Evolutionary conservation across 1,139 yeast species (phyloP).

Genomic region (Sugiyamaella paludigena): DNA sequence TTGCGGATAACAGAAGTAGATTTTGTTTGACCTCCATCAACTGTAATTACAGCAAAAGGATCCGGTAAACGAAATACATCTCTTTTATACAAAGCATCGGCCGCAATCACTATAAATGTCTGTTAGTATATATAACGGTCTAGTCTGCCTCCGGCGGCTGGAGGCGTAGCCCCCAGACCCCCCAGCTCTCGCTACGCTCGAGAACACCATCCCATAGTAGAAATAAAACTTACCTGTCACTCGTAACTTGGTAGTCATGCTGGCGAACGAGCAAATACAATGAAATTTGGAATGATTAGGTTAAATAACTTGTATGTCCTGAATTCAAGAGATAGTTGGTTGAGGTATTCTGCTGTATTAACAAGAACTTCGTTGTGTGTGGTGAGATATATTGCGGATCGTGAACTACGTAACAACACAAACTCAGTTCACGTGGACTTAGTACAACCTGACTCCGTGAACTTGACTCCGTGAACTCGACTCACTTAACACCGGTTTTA

Average conservation of each 20-base stretch:
- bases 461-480: too few species aligned
- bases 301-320: not conserved
- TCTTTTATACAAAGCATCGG: constrained; percentile 91
- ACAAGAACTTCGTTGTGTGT: too few species aligned
- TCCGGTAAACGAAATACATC: constrained; percentile 92
- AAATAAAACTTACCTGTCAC: constrained; percentile 23
- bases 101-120: constrained; percentile 65
- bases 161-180: constrained; percentile 12
- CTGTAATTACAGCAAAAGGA: constrained; percentile 95
- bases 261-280: not conserved
- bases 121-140: constrained; percentile 1
- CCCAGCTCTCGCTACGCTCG: not conserved
- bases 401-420: too few species aligned
- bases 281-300: not conserved
- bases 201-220: too few species aligned
- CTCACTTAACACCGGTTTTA: too few species aligned
- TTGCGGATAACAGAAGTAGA: constrained; percentile 92
- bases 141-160: constrained; percentile 12
- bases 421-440: too few species aligned
- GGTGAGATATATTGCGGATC: too few species aligned
- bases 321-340: too few species aligned
- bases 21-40: constrained; percentile 94
- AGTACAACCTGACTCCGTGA: too few species aligned
- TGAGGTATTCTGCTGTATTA: too few species aligned
- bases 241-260: constrained; percentile 23